Evolutionary conservation across 2,329 filamentous ascomycete species (phyloP), one percentile per base, ranked within the genome.

Genomic region (Fusarium avenaceum): DNA sequence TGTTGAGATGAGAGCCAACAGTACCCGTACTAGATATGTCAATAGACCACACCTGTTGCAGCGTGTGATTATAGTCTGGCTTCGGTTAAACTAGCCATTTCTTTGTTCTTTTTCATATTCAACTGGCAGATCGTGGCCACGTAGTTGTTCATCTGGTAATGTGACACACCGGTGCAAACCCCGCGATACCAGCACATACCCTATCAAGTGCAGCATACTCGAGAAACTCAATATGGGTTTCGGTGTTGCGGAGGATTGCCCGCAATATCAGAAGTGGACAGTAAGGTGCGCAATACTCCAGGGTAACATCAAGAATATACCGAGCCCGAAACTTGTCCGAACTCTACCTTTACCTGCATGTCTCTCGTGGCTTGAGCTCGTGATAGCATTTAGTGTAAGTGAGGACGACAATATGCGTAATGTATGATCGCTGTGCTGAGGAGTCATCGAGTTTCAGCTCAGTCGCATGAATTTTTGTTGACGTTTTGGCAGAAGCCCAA

Each of bases 241-340:
- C 65, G 65, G 65, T 15, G 33, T 61, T 68, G 49, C 65, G 65
- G 65, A 68, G 54, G 60, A 45, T 49, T 61, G 46, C 44, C 65
- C 60, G 51, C 38, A 61, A 39, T 38, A 24, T 68, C 43, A 28
- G 40, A 32, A 43, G 49, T n/a, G 48, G 30, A 32, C 22, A 19
- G 22, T 26, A 4, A 44, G 39, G 46, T 14, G 39, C 35, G 48
- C 56, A 56, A 56, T 35, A 26, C 61, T 63, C 39, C 52, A 69
- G 66, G 66, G 65, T 69, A 69, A 39, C 45, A 56, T 45, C 32
- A 35, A 44, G 11, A 39, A 42, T n/a, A 17, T 38, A 40, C 32
- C 52, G 46, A 63, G 54, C 22, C 65, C 62, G 68, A 69, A 61
- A 44, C 57, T 69, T 43, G 65, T 48, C 65, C 65, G 66, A 59